Evolutionary conservation across 2,329 filamentous ascomycete genomes (phyloP), one percentile per base, ranked within the genome.

Genomic region (Epicoccum nigrum): DNA sequence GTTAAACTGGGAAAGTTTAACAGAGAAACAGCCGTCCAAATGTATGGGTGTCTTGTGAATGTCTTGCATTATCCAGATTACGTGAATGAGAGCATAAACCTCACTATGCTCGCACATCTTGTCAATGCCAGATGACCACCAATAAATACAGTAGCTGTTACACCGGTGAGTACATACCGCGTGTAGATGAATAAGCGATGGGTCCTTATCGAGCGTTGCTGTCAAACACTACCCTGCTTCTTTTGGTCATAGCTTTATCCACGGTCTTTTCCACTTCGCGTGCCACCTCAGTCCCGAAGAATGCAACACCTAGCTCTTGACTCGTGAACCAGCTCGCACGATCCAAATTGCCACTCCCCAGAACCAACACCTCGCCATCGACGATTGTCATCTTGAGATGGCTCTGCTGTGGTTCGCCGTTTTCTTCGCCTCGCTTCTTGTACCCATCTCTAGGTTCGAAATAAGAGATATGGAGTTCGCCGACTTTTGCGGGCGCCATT

Each of bases 281-380:
- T 7, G 77, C 76, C 30, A 81, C 60, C 0, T 69, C 67, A 7
- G 46, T 60, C 4, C 74, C 76, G 43, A 81, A 79, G 34, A 85
- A 77, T 1, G 79, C 80, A 23, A 94, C 77, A 1, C 90, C 90
- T 17, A 94, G 76, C 73, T 95, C 90, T 72, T 94, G 90, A 69
- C 88, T 92, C 4, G 90, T 94, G 72, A 84, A 92, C 88, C 89
- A 94, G 67, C 88, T 92, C 7, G 90, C 89, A 1, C 90, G 82
- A 73, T 95, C 90, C 80, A 92, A 84, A 68, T 95, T 95, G 1
- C 89, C 90, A 15, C 88, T 92, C 0, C 90, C 90, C 2, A 94
- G 74, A 1, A 94, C 79, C 1, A 86, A 77, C 16, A 85, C 83
- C 54, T 85, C 78, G 1, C 79, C 78, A 68, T 95, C 90, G 2